Percentiles rank a stretch among this genome's conserved stretches.
These are phyloP conservation scores for Beauveria medogensis DNA, from an alignment of 2,329 filamentous ascomycete species.

Conservation along the genomic window DNA sequence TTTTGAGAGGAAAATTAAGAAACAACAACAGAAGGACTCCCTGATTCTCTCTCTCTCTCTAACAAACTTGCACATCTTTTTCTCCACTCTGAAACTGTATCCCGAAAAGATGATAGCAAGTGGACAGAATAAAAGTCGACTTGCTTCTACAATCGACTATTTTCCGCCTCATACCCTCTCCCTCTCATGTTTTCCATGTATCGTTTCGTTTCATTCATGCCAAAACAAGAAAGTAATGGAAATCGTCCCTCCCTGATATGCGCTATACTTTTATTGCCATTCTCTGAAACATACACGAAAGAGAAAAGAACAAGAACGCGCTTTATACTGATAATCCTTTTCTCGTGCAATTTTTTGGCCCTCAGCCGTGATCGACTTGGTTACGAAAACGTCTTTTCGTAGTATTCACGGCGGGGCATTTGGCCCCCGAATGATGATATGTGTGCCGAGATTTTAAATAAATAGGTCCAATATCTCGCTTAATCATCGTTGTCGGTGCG, in stretches of 20 bases:
- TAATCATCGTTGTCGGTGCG: slow-evolving; percentile 51
- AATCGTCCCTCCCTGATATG: neutral
- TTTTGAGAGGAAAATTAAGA: neutral
- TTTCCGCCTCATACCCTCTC: neutral
- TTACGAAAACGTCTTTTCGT: neutral
- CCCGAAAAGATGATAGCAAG: neutral
- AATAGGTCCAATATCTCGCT: slow-evolving; percentile 14
- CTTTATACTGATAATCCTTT: neutral
- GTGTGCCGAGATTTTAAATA: neutral
- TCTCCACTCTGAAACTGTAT: neutral
- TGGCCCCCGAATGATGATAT: neutral
- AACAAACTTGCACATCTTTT: neutral
- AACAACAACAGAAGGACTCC: neutral
- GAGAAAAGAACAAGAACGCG: neutral
- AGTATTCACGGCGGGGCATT: neutral
- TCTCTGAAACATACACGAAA: neutral
- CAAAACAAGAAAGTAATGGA: neutral
- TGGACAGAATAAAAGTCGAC: neutral
- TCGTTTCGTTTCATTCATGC: slow-evolving; percentile 5
- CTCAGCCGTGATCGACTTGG: neutral
- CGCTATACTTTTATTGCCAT: neutral
- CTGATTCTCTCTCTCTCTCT: no score
- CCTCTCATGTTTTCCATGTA: neutral
- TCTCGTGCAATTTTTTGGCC: neutral
- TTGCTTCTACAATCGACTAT: neutral